Base-by-base conservation (phyloP, 1,139 yeast species). In the Saccharomyces hybrid region DNA sequence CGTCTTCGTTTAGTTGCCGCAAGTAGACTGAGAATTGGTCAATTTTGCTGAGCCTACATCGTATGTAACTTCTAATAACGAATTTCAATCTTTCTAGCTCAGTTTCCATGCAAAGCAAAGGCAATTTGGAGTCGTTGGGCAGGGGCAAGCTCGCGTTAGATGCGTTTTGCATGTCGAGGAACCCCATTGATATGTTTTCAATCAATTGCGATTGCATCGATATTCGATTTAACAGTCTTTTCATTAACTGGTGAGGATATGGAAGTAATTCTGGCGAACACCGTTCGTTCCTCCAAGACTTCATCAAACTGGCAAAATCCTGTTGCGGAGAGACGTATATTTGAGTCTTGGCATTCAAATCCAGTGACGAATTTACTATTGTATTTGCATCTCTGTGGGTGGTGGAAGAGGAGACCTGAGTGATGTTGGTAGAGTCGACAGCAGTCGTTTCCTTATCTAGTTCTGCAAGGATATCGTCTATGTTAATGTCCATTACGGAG, bases 51-150 rank as follows among this genome's bases (percentile, higher is more conserved):
- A 95, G 72, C 55, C 99, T 75, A 2, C 93, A 79, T 56, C 99
- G 78, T 41, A 91, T 75, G 67, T 89, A 91, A 26, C 90, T 79
- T 54, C 98, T 75, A 20, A 91, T 76, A 48, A 93, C 72, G 67
- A 85, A 93, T 63, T 86, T 89, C 50, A 89, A 80, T 56, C 99
- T 74, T 65, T 93, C 98, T 28, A 93, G 78, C 64, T 93, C 99
- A 3, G 96, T 86, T 67, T 93, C 99, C 59, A 91, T 84, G 20
- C 95, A 80, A 76, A 93, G 81, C 48, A 91, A 74, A 57, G 86
- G 86, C 55, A 93, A 73, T 68, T 91, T 91, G 68, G 86, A 85
- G 63, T 87, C 93, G 23, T 52, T 38, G 7, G 50, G 52, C 30
- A 59, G 59, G 16, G 58, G 52, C 28, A 55, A 52, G 47, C 53